Base-by-base conservation (phyloP, 257 asterid genomes). In the Solanum lycopersicoides region DNA sequence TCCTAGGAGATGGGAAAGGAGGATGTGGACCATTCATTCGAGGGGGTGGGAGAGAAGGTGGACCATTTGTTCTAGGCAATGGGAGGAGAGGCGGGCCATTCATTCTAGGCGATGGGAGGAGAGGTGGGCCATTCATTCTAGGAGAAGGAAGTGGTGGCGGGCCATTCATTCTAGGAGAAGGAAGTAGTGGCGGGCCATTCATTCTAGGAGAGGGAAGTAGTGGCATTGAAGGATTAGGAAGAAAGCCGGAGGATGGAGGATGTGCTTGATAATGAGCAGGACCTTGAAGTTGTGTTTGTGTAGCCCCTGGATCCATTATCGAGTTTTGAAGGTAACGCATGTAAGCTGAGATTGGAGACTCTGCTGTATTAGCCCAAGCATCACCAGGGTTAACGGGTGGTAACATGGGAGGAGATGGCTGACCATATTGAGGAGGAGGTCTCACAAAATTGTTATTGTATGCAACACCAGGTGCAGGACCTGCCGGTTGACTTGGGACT, bases 251-350 rank as follows among this genome's bases (percentile, higher is more conserved):
- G 21, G 86, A 87, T 37, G 85, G 84, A 25, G 86, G 90, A 47
- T 83, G 88, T 59, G 82, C 86, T 34, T 86, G 94, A 69, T 53
- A 82, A 77, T 85, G 91, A 85, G 73, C 88, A 69, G 90, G 92
- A 41, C 90, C 91, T 53, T 88, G 92, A 87, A 85, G 77, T 63
- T 88, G 92, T 84, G 89, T 88, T 42, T 87, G 95, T 45, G 90
- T 85, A 6, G 90, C 91, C 82, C 93, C 94, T 4, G 93, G 83
- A 88, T 94, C 97, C 12, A 91, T 86, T 75, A 96, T 89, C 2
- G 98, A 96, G 90, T 91, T 92, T 68, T 96, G 99, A 90, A 96
- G 96, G 89, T 95, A 94, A 1, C 98, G 93, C 99, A 95, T 94
- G 88, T 96, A 96, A 75, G 93, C 96, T 8, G 98, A 94, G 69